Percentiles rank a stretch among this genome's conserved stretches.
Evolutionary conservation across 805 yeast genomes (phyloP).

Genomic region (Suhomyces sp.): DNA sequence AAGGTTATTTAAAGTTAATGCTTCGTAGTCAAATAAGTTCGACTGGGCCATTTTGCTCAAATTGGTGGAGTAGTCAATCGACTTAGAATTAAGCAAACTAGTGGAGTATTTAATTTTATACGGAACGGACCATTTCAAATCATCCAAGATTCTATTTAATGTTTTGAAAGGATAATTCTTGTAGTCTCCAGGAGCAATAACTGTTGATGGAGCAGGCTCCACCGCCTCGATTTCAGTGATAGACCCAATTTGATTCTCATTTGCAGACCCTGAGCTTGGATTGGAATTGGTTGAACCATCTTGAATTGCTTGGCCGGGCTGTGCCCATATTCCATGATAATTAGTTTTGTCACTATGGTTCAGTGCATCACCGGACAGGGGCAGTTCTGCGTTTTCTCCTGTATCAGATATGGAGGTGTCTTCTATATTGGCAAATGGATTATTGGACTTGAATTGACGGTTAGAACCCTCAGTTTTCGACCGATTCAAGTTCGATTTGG

Average conservation of each 20-base stretch:
- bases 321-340: background rate
- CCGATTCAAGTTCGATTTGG: too few species aligned
- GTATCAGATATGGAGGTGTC: too few species aligned
- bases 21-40: constrained; percentile 13
- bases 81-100: constrained; percentile 28
- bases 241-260: too few species aligned
- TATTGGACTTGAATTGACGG: constrained; percentile 9
- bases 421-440: constrained; percentile 7
- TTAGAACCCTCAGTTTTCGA: too few species aligned
- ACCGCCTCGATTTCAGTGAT: too few species aligned
- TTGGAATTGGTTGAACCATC: too few species aligned
- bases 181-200: too few species aligned
- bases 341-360: constrained; percentile 1
- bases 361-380: background rate
- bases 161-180: constrained; percentile 52
- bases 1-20: constrained; percentile 37
- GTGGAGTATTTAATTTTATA: constrained; percentile 7
- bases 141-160: constrained; percentile 65
- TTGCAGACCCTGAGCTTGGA: too few species aligned
- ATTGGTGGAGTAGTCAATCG: constrained; percentile 37
- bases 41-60: constrained; percentile 16
- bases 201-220: too few species aligned
- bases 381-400: background rate
- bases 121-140: constrained; percentile 37
- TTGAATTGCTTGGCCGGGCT: too few species aligned